Evolutionary conservation across 805 yeast genomes (phyloP).

Genomic region (Nakazawaea ambrosiae): DNA sequence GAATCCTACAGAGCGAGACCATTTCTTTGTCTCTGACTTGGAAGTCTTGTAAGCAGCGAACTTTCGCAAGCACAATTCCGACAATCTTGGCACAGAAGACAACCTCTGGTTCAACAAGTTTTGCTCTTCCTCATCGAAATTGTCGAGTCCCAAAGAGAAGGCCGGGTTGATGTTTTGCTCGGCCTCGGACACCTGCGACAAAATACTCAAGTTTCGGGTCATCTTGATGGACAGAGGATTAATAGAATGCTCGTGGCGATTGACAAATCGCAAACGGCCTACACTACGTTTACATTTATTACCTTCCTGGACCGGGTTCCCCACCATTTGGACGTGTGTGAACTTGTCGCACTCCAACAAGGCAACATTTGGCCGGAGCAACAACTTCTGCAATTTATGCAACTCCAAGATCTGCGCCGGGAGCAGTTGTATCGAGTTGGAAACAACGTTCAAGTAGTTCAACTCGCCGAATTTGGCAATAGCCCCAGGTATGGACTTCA

Average conservation of each 20-base stretch:
- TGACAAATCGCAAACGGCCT: slow-evolving; percentile 5
- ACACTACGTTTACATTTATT: slow-evolving; percentile 1
- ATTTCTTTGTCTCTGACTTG: slow-evolving; percentile 42
- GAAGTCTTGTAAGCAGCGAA: slow-evolving; percentile 48
- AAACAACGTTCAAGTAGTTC: slow-evolving; percentile 44
- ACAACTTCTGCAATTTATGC: slow-evolving; percentile 32
- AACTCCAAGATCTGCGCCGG: slow-evolving; percentile 49
- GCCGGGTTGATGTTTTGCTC: background rate
- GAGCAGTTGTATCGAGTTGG: slow-evolving; percentile 41
- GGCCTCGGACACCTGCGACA: slow-evolving; percentile 16
- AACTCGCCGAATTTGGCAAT: slow-evolving; percentile 33
- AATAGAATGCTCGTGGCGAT: slow-evolving; percentile 7
- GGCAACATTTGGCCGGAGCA: slow-evolving; percentile 51
- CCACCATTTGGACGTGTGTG: slow-evolving; percentile 13
- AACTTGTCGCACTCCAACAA: slow-evolving; percentile 17
- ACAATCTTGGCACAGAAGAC: slow-evolving; percentile 35
- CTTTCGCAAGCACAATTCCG: slow-evolving; percentile 38
- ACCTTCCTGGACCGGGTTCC: slow-evolving; percentile 16
- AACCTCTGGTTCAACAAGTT: slow-evolving; percentile 12
- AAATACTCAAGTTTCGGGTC: slow-evolving; percentile 24
- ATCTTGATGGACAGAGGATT: slow-evolving; percentile 17
- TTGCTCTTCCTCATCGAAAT: slow-evolving; percentile 18
- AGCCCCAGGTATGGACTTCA: slow-evolving; percentile 40
- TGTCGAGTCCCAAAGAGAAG: slow-evolving; percentile 1
- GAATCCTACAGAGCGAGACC: slow-evolving; percentile 44